These are phyloP conservation scores for Calonectria crousiana DNA, from an alignment of 2,329 filamentous ascomycete species.

Conservation along the genomic window DNA sequence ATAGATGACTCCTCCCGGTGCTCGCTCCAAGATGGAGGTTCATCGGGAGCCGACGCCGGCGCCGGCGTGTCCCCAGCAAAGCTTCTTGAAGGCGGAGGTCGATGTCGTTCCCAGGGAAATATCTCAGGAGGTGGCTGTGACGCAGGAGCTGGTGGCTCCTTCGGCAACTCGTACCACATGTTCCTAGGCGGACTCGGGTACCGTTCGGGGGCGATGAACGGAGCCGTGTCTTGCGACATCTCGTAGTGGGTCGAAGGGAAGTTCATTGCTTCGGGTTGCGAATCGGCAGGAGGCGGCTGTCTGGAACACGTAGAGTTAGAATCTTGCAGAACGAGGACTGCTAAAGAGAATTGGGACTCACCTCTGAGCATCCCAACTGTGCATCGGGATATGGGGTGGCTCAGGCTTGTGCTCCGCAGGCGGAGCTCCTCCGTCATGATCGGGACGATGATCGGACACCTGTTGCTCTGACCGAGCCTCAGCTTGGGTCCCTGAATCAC, in stretches of 20 bases:
- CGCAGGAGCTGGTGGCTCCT: constrained; percentile 66
- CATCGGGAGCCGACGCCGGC: constrained; percentile 35
- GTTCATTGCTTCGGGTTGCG: constrained; percentile 86
- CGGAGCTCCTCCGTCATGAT: constrained; percentile 29
- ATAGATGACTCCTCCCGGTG: constrained; percentile 48
- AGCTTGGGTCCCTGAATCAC: constrained; percentile 62
- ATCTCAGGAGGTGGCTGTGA: constrained; percentile 73
- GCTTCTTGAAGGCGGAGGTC: constrained; percentile 72
- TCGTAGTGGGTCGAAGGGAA: constrained; percentile 83
- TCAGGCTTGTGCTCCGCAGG: constrained; percentile 39
- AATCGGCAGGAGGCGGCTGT: constrained; percentile 72
- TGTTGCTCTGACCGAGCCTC: constrained; percentile 58
- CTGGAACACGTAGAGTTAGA: constrained; percentile 53
- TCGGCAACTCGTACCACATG: constrained; percentile 90
- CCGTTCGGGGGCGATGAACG: constrained; percentile 80
- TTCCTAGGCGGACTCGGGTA: constrained; percentile 88
- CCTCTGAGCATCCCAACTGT: constrained; percentile 68
- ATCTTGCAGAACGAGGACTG: background rate
- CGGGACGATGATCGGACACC: constrained; percentile 30
- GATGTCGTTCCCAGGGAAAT: constrained; percentile 90
- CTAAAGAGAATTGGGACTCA: constrained; percentile 45
- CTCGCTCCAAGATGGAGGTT: constrained; percentile 34
- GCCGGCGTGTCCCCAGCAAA: constrained; percentile 58
- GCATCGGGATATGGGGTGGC: constrained; percentile 43
- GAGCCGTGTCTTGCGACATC: constrained; percentile 81